phyloP scores from a whole-genome alignment of 2,329 filamentous ascomycete genomes.

The Pezicula radicicola region DNA sequence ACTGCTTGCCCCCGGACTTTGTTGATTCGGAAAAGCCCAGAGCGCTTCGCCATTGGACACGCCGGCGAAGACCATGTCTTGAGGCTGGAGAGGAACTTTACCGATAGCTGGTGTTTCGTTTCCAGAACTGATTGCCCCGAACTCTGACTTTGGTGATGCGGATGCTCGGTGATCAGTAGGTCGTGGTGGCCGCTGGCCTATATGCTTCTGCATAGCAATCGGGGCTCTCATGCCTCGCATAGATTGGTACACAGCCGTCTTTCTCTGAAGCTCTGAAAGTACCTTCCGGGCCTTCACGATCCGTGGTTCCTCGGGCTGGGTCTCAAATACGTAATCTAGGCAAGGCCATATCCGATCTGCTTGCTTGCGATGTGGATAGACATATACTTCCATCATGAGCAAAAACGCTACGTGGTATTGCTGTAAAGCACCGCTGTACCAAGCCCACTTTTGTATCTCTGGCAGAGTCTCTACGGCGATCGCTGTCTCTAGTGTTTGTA shows the following conservation, averaged over 20 bases:
- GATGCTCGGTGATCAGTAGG: slow-evolving; percentile 7
- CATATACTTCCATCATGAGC: slow-evolving; percentile 64
- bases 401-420: slow-evolving; percentile 71
- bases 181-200: slow-evolving; percentile 16
- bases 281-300: slow-evolving; percentile 59
- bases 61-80: slow-evolving; percentile 37
- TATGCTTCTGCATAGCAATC: slow-evolving; percentile 25
- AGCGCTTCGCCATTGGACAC: slow-evolving; percentile 46
- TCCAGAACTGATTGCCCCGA: background rate
- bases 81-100: slow-evolving; percentile 5
- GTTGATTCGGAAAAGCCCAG: slow-evolving; percentile 37
- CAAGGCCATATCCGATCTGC: slow-evolving; percentile 67
- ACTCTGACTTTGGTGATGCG: background rate
- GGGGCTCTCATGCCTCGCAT: slow-evolving; percentile 57
- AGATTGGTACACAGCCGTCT: slow-evolving; percentile 55
- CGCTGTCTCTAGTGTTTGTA: slow-evolving; percentile 49
- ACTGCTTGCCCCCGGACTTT: slow-evolving; percentile 41
- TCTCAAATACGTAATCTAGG: slow-evolving; percentile 69
- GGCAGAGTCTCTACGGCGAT: slow-evolving; percentile 51
- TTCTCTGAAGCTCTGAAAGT: slow-evolving; percentile 58
- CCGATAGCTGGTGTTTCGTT: slow-evolving; percentile 2
- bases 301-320: slow-evolving; percentile 47
- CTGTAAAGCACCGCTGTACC: slow-evolving; percentile 70
- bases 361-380: slow-evolving; percentile 39
- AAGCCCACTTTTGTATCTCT: slow-evolving; percentile 56